Base-by-base conservation (phyloP, 78 protist genomes). In the Dictyostelium purpureum region DNA sequence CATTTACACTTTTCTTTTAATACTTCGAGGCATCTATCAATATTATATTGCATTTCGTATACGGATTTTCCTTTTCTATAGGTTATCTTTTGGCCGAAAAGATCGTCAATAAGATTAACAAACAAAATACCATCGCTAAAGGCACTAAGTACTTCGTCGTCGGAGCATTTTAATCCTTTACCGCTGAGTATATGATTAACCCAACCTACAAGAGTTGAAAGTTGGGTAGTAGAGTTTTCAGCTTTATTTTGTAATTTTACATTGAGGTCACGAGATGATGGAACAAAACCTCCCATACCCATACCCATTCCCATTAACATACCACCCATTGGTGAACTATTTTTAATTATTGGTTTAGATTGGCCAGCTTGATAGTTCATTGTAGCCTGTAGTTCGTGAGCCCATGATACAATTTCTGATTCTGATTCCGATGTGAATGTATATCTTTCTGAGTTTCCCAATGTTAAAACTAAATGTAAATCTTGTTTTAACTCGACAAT, bases 61-160 rank as follows among this genome's bases (percentile, higher is more conserved):
- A 85, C 82, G 6, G 82, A 57, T 59, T 70, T 85, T 21, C 92
- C 92, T 61, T 85, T 85, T 56, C 92, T 59, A 73, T 56, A 85
- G 12, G 38, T 42, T 4, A 73, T 19, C 14, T 38, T 37, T n/a
- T 66, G 63, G 3, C 42, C 51, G 26, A 85, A 85, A 21, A 85
- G 57, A 28, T 73, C 66, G 19, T 85, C 92, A 2, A 85, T 73
- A 10, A 85, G 35, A 73, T 85, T 85, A 18, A 85, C 28, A 38
- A 85, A 57, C 7, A 85, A 74, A 14, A 33, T 19, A 21, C 92
- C 92, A 73, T 85, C 92, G 21, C 76, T 73, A 49, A 56, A 85
- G 51, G 56, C 77, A n/a, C 26, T 61, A 0, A 38, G 10, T 14
- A 81, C 37, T 1, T 56, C 65, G 10, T 21, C n/a, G 12, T 54